Evolutionary conservation across 768 basidiomycete genomes (phyloP), one percentile per base, ranked within the genome.

Genomic region (Cantharellus cinnabarinus): DNA sequence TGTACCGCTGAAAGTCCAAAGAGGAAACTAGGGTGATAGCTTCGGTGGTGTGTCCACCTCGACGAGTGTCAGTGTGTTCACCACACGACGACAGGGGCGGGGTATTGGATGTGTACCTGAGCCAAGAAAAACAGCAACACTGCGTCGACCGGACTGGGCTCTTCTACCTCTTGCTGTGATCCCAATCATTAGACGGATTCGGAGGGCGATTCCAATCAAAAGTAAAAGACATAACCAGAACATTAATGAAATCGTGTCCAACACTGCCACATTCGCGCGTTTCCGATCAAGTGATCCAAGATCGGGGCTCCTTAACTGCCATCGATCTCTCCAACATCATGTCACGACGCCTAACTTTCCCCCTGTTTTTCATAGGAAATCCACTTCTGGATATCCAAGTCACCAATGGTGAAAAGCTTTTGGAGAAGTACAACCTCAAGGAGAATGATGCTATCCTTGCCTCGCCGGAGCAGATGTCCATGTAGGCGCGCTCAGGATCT

Each of bases 341-440:
- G 20, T 29, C 20, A 29, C 20, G 20, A 29, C 20, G 20, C 39
- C 14, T 10, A 10, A 42, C 75, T 34, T 83, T 80, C 73, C 69
- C 76, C 50, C 72, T 97, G 52, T 89, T 97, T 73, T 88, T 82
- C 74, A 73, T 98, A 73, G 94, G 94, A 50, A 97, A 97, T 72
- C 94, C 94, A 65, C 77, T 98, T 68, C 83, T 98, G 56, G 93
- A 99, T 70, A 85, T 99, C 74, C 91, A 94, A 72, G 89, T 94
- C 67, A 79, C 73, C 62, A 77, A 88, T 62, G 89, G 87, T 56
- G 89, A 93, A 68, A 75, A 75, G 40, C 77, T 97, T 48, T 75
- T 98, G 59, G 74, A 83, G 66, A 97, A 95, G 71, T 99, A 98
- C 68, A 78, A 72, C 61, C 79, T 99, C 66, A 88, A 89, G 68